Evolutionary conservation across 2,329 filamentous ascomycete genomes (phyloP).

Genomic region (Ceratocystis harringtonii): DNA sequence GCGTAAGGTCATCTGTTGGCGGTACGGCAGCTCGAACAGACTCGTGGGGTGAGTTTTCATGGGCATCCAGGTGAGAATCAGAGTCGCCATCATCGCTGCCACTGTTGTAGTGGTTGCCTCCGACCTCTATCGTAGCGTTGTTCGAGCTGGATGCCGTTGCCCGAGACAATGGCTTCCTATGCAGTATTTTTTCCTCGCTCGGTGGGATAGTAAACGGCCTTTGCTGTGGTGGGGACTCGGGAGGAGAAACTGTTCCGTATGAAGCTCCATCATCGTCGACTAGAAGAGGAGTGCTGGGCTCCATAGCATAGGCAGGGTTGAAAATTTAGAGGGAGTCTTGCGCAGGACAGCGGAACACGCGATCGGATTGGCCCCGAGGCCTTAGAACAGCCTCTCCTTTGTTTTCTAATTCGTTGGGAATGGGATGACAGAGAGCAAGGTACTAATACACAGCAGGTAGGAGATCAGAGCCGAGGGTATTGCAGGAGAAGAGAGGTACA

Average conservation of each 20-base stretch:
- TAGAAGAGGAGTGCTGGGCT: constrained; percentile 12
- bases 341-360: not conserved
- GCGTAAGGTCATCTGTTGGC: constrained; percentile 54
- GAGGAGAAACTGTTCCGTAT: constrained; percentile 14
- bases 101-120: constrained; percentile 22
- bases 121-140: constrained; percentile 8
- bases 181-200: not conserved
- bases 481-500: not conserved
- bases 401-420: not conserved
- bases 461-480: not conserved
- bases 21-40: constrained; percentile 69
- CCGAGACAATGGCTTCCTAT: not conserved
- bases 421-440: not conserved
- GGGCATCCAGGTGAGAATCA: constrained; percentile 29
- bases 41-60: constrained; percentile 60
- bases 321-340: not conserved
- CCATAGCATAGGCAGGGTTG: constrained; percentile 1
- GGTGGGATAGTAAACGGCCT: not conserved
- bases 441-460: not conserved
- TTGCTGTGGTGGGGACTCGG: constrained; percentile 12
- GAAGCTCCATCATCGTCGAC: constrained; percentile 11
- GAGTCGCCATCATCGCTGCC: constrained; percentile 24
- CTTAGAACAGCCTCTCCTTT: not conserved
- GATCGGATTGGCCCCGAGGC: not conserved
- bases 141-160: not conserved